Evolutionary conservation across 2,329 filamentous ascomycete species (phyloP).

Genomic region (Ascochyta fabae): DNA sequence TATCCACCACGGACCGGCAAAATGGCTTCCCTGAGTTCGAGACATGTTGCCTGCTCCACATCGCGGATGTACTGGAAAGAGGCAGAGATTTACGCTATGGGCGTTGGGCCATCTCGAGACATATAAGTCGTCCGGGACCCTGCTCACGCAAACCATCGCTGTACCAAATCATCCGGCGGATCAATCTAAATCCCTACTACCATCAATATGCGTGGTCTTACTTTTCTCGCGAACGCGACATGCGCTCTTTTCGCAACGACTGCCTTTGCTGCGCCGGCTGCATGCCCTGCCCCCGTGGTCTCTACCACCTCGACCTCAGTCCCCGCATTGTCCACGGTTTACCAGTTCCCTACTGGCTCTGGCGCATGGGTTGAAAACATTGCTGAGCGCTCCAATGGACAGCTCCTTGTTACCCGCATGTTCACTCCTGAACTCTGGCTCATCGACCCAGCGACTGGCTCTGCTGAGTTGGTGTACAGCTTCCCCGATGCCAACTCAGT

Average conservation of each 20-base stretch:
- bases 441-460: slow-evolving; percentile 12
- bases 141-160: slow-evolving; percentile 9
- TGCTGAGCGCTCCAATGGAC: slow-evolving; percentile 15
- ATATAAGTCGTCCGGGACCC: slow-evolving; percentile 7
- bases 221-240: slow-evolving; percentile 2
- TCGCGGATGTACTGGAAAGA: slow-evolving; percentile 10
- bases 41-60: slow-evolving; percentile 11
- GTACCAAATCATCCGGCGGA: slow-evolving; percentile 3
- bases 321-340: slow-evolving; percentile 8
- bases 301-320: background rate
- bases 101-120: background rate
- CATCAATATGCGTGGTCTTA: slow-evolving; percentile 13
- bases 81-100: slow-evolving; percentile 14
- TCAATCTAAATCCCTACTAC: background rate
- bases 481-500: slow-evolving; percentile 16
- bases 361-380: slow-evolving; percentile 19
- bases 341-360: slow-evolving; percentile 13
- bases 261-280: slow-evolving; percentile 5
- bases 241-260: slow-evolving; percentile 12
- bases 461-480: slow-evolving; percentile 12
- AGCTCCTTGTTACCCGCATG: slow-evolving; percentile 17
- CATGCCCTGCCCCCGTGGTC: slow-evolving; percentile 4
- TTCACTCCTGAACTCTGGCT: slow-evolving; percentile 19
- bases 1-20: slow-evolving; percentile 6
- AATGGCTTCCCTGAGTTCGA: slow-evolving; percentile 7